Evolutionary conservation across 441 rosid genomes (phyloP), one percentile per base, ranked within the genome.

Genomic region (Geranium incanum): DNA sequence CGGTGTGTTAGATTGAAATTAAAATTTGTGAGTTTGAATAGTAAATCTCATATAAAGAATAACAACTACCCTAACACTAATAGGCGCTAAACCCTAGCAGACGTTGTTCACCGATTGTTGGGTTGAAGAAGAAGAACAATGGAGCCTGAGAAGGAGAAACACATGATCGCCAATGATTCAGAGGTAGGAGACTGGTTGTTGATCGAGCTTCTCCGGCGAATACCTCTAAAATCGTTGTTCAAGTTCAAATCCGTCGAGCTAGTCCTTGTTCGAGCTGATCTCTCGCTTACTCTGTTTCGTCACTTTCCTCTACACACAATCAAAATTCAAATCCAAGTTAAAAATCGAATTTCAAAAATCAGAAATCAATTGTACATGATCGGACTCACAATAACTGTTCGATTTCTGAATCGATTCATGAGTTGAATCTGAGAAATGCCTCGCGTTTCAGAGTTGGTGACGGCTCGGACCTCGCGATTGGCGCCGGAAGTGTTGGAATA

Each of bases 211-310:
- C 21, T 21, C 21, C 21, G 21, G 21, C 21, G 21, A 21, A 21
- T 21, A 21, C 21, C 21, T 21, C 21, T 21, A 21, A 21, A 21
- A 21, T 21, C 21, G 21, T 21, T 21, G 21, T 21, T 21, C 21
- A 21, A 0, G 21, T 21, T 21, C 21, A 21, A 21, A 21, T 21
- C 21, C 21, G 21, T 21, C 81, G 74, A 11, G 84, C 87, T 0
- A 91, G 81, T 84, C 90, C 97, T 66, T 70, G 71, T 70, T 87
- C 90, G 57, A 86, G 57, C 78, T 67, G 65, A 21, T 21, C 36
- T 41, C 68, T 73, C 78, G 80, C 78, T 81, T 78, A 76, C 64
- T 84, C 28, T 48, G 69, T 71, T 71, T 74, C 70, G 62, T 57
- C 57, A 59, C 78, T 79, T 84, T 82, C 37, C 75, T 83, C 96